phyloP scores from a whole-genome alignment of 306 rosid genomes.

The peach (Prunus persica) region DNA sequence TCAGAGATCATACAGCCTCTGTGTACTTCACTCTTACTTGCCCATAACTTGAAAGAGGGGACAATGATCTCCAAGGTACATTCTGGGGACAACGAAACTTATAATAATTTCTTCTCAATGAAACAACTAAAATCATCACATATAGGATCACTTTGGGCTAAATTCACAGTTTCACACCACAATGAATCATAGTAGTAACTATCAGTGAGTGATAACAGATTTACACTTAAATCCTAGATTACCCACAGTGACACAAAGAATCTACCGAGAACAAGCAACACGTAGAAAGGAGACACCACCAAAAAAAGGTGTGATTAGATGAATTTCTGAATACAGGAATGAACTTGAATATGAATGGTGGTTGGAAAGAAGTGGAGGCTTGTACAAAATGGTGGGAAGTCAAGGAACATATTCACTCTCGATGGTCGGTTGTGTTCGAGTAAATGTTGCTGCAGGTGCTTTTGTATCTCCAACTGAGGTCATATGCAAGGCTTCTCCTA shows the following conservation, averaged over 20 bases:
- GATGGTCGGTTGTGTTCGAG: slow-evolving; percentile 85
- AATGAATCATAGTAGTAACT: slow-evolving; percentile 50
- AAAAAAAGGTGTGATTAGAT: slow-evolving; percentile 43
- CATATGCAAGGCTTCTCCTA: slow-evolving; percentile 88
- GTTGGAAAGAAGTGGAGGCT: slow-evolving; percentile 27
- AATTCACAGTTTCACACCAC: slow-evolving; percentile 43
- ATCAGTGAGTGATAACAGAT: slow-evolving; percentile 39
- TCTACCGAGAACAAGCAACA: slow-evolving; percentile 32
- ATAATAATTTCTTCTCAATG: slow-evolving; percentile 52
- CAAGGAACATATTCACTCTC: slow-evolving; percentile 90
- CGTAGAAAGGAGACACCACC: slow-evolving; percentile 22
- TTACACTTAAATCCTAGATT: slow-evolving; percentile 65
- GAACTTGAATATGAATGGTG: slow-evolving; percentile 44
- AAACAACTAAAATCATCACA: slow-evolving; percentile 58
- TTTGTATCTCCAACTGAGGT: slow-evolving; percentile 68
- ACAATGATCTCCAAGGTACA: too few relatives aligned
- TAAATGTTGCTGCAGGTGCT: slow-evolving; percentile 86
- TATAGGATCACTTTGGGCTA: slow-evolving; percentile 51
- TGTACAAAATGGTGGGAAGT: slow-evolving; percentile 42
- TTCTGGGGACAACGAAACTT: slow-evolving; percentile 9
- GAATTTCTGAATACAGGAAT: slow-evolving; percentile 46
- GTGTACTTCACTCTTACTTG: background rate
- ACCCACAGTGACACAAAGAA: slow-evolving; percentile 51
- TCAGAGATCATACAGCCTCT: background rate
- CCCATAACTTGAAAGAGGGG: background rate